A percentile compares a stretch with the other conserved stretches of the same genome.
These are phyloP conservation scores for Penicillium steckii DNA, from an alignment of 495 filamentous ascomycete genomes.

Conservation along the genomic window DNA sequence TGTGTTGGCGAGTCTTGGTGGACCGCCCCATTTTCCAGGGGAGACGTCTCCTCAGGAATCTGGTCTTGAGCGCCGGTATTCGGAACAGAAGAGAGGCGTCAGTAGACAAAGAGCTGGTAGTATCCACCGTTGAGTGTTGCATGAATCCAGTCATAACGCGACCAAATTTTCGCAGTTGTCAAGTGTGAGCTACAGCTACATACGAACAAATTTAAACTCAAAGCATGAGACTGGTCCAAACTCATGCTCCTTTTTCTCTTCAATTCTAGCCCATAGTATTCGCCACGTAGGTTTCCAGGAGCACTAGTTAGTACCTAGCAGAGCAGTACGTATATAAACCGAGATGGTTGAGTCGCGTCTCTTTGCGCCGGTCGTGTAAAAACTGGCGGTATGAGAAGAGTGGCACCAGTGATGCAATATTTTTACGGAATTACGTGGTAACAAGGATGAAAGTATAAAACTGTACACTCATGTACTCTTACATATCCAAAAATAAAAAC, in stretches of 20 bases:
- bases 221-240: not conserved
- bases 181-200: not conserved
- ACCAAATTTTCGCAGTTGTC: not conserved
- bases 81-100: slow-evolving; percentile 15
- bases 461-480: too few relatives aligned
- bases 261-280: not conserved
- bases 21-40: slow-evolving; percentile 48
- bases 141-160: not conserved
- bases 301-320: not conserved
- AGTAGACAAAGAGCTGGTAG: slow-evolving; percentile 13
- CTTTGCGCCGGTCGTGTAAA: not conserved
- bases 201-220: not conserved
- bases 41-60: slow-evolving; percentile 9
- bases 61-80: slow-evolving; percentile 12
- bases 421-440: too few relatives aligned
- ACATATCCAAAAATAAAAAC: too few relatives aligned
- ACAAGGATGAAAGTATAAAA: too few relatives aligned
- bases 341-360: not conserved
- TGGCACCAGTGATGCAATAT: not conserved
- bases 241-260: not conserved
- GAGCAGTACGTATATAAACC: not conserved
- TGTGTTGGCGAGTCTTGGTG: slow-evolving; percentile 67
- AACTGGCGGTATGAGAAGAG: not conserved
- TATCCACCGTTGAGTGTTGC: slow-evolving; percentile 8
- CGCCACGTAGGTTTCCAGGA: not conserved